Percentiles rank a stretch among this genome's conserved stretches.
phyloP scores from a whole-genome alignment of 306 rosid species.

The Trichosanthes truncata region DNA sequence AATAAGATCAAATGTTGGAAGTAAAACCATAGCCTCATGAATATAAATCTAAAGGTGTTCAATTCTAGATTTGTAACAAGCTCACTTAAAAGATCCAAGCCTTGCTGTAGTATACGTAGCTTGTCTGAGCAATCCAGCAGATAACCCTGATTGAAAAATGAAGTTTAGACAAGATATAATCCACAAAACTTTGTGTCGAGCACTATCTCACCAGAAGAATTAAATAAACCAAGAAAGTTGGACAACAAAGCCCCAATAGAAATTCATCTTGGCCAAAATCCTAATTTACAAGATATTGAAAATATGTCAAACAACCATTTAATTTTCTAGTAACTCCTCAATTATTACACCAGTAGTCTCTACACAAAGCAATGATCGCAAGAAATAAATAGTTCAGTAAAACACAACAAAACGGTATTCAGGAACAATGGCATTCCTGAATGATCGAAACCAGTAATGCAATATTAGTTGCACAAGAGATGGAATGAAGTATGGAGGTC shows the following conservation, averaged over 20 bases:
- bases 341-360: neutral
- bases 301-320: neutral
- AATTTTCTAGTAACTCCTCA: neutral
- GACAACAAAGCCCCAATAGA: neutral
- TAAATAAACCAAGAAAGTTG: neutral
- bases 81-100: conserved; percentile 90
- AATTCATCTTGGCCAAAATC: neutral
- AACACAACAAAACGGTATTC: neutral
- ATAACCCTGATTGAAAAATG: conserved; percentile 50
- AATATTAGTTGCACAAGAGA: neutral
- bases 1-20: neutral
- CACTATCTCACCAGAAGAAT: neutral
- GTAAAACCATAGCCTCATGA: neutral
- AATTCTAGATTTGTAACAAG: conserved; percentile 2
- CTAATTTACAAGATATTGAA: neutral
- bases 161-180: conserved; percentile 19
- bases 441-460: neutral
- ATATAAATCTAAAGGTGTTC: neutral
- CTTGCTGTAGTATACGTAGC: conserved; percentile 98
- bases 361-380: neutral
- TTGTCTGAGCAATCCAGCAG: conserved; percentile 93
- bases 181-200: neutral
- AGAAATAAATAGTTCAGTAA: neutral
- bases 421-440: neutral
- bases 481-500: neutral